Conservation (phyloP, 2,329 filamentous ascomycete genomes). For the Fusarium piperis region DNA sequence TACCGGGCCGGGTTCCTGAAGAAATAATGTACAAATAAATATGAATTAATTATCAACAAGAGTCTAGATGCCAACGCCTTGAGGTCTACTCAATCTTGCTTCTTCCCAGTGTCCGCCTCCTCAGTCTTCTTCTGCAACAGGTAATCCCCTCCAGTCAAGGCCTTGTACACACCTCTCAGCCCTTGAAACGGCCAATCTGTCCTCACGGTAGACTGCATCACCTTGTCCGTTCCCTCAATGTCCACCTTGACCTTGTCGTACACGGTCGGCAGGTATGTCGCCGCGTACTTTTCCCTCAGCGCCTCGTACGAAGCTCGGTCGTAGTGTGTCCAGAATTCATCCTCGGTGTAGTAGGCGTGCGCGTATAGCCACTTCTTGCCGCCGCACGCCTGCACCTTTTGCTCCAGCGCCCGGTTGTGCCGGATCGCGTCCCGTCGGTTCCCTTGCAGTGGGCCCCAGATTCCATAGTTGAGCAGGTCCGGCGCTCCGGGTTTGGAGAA, state of each 20-base stretch:
- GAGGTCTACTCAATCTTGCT: constrained; percentile 13
- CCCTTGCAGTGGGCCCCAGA: constrained; percentile 64
- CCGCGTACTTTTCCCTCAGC: constrained; percentile 67
- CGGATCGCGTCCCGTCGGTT: constrained; percentile 58
- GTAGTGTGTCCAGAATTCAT: constrained; percentile 75
- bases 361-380: constrained; percentile 78
- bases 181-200: constrained; percentile 55
- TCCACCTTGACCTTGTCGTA: constrained; percentile 73
- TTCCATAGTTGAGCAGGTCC: constrained; percentile 68
- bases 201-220: constrained; percentile 47
- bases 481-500: constrained; percentile 52
- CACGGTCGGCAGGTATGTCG: constrained; percentile 68
- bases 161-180: constrained; percentile 57
- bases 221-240: constrained; percentile 47
- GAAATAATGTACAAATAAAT: constrained; percentile 5
- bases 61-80: background rate
- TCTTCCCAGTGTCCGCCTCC: background rate
- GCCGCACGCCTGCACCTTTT: constrained; percentile 64
- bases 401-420: constrained; percentile 69
- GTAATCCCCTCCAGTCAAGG: constrained; percentile 57
- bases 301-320: constrained; percentile 67
- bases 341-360: constrained; percentile 73
- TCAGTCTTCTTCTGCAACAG: constrained; percentile 50
- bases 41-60: constrained; percentile 4
- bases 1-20: background rate